Base-by-base conservation (phyloP, 2,329 filamentous ascomycete species). In the Achaetomium macrosporum region DNA sequence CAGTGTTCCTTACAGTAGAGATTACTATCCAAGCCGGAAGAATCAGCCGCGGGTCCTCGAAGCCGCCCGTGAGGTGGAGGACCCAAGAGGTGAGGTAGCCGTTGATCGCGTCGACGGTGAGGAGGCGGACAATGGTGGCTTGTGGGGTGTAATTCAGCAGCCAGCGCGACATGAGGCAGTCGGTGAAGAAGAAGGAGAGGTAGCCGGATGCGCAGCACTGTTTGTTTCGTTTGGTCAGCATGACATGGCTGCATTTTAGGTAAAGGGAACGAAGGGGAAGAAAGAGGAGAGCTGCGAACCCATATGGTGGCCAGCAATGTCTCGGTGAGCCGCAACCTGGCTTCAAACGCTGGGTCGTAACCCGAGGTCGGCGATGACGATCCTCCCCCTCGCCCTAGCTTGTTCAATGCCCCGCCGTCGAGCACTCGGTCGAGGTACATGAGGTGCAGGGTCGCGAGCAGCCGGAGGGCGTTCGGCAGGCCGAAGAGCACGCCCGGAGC, bases 161-260 rank as follows among this genome's bases (percentile, higher is more conserved):
- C 88, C 87, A 91, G 70, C 88, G 76, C 57, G 86, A 90, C 87
- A 91, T 90, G 63, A 91, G 79, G 69, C 87, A 89, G 70, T 91
- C 87, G 53, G 86, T 88, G 66, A 91, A 91, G 73, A 89, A 88
- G 69, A 89, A 91, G 47, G 85, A 87, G 55, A 90, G 77, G 68
- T 90, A 89, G 50, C 84, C 87, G 17, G 85, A 88, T 54, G 86
- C 84, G 64, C 81, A 83, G 71, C 86, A 90, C 87, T 89, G 63
- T 19, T 17, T 11, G 19, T 35, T 19, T 42, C 12, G 4, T 25
- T 7, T 25, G 4, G 25, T 25, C 25, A 25, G 25, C 7, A 4
- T 25, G 25, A 25, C 25, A 25, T 25, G 25, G 25, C 25, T 25
- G 25, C 25, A 4, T 7, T 25, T 4, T 25, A 4, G 7, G 7